Conservation (phyloP, 495 filamentous ascomycete genomes). For the Hypoxylon crocopeplum region DNA sequence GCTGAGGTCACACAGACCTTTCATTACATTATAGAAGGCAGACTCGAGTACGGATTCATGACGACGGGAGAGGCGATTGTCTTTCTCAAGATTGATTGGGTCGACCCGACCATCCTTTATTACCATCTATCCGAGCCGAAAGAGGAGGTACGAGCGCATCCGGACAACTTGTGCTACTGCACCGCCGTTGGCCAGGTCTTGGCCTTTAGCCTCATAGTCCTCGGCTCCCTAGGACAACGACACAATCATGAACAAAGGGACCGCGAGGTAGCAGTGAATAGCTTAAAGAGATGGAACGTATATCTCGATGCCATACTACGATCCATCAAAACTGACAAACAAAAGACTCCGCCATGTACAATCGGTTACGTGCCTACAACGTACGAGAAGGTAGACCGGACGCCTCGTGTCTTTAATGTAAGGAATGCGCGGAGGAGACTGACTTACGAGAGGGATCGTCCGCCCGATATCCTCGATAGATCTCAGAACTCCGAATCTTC, state of each 20-base stretch:
- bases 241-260: slow-evolving; percentile 29
- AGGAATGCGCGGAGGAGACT: background rate
- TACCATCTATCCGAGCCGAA: slow-evolving; percentile 35
- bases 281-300: slow-evolving; percentile 6
- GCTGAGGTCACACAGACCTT: slow-evolving; percentile 52
- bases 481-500: background rate
- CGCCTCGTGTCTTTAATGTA: no score
- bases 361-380: slow-evolving; percentile 17
- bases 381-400: slow-evolving; percentile 4
- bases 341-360: slow-evolving; percentile 2
- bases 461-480: background rate
- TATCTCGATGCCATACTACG: slow-evolving; percentile 14
- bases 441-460: background rate
- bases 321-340: slow-evolving; percentile 9
- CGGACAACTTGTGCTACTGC: slow-evolving; percentile 29
- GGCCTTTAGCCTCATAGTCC: slow-evolving; percentile 47
- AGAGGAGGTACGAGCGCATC: slow-evolving; percentile 12
- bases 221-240: background rate
- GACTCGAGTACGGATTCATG: slow-evolving; percentile 49
- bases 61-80: slow-evolving; percentile 53
- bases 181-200: slow-evolving; percentile 51
- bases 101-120: slow-evolving; percentile 26
- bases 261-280: background rate
- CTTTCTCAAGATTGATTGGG: slow-evolving; percentile 51
- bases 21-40: slow-evolving; percentile 52